Conservation (phyloP, 768 basidiomycete genomes). For the Boletus huronensis region DNA sequence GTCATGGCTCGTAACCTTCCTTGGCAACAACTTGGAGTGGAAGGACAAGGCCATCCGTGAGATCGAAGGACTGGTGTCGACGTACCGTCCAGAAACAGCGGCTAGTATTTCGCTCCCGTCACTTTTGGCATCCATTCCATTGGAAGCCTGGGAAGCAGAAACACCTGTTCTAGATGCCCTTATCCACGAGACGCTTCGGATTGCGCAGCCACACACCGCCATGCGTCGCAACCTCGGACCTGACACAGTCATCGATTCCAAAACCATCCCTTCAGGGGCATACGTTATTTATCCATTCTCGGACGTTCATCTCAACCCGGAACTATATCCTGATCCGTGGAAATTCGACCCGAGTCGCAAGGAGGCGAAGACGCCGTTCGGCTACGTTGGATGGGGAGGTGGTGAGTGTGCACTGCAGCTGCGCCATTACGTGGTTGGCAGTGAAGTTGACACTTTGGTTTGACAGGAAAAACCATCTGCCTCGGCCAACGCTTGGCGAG, state of each 20-base stretch:
- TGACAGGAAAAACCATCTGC: constrained; percentile 63
- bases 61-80: constrained; percentile 51
- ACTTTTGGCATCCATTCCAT: constrained; percentile 55
- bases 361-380: constrained; percentile 50
- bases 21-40: constrained; percentile 68
- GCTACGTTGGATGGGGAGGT: constrained; percentile 77
- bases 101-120: constrained; percentile 35
- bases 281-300: constrained; percentile 80
- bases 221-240: constrained; percentile 79
- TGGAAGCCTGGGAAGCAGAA: constrained; percentile 66
- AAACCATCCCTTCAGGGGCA: constrained; percentile 66
- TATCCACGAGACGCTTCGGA: constrained; percentile 72
- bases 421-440: constrained; percentile 17
- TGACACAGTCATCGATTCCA: constrained; percentile 64
- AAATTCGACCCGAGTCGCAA: constrained; percentile 61
- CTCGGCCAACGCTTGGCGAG: constrained; percentile 73
- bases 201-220: constrained; percentile 77
- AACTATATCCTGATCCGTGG: constrained; percentile 74
- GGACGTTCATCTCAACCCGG: constrained; percentile 70
- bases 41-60: constrained; percentile 57
- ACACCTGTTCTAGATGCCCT: constrained; percentile 70
- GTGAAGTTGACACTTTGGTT: constrained; percentile 6
- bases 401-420: constrained; percentile 45
- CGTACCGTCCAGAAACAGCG: constrained; percentile 33
- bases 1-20: constrained; percentile 72